These are phyloP conservation scores for Metschnikowia colocasiae DNA, from an alignment of 805 yeast genomes.

Conservation along the genomic window DNA sequence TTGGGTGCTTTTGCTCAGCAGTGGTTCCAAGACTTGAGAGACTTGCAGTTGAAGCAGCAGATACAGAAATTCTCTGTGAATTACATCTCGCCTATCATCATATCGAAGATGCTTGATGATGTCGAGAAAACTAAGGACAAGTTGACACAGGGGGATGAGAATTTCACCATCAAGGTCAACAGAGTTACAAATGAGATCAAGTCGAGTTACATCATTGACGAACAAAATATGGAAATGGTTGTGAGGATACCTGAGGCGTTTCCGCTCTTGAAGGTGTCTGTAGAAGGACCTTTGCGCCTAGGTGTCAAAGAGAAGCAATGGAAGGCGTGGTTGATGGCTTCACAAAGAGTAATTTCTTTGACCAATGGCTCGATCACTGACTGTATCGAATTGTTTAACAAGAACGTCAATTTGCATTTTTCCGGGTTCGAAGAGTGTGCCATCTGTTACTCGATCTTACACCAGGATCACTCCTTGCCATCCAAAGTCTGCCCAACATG, in stretches of 20 bases:
- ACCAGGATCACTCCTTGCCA: constrained; percentile 88
- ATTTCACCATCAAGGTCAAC: constrained; percentile 59
- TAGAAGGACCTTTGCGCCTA: constrained; percentile 72
- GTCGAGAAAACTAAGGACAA: constrained; percentile 42
- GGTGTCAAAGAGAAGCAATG: constrained; percentile 92
- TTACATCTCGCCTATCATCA: constrained; percentile 61
- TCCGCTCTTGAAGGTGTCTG: constrained; percentile 73
- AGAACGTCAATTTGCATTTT: constrained; percentile 78
- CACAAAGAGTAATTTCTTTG: constrained; percentile 74
- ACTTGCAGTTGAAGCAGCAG: constrained; percentile 55
- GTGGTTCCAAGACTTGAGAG: constrained; percentile 72
- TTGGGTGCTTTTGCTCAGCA: constrained; percentile 56
- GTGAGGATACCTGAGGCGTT: constrained; percentile 69
- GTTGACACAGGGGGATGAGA: constrained; percentile 34
- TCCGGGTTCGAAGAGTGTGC: constrained; percentile 97
- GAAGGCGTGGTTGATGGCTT: constrained; percentile 92
- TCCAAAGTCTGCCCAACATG: constrained; percentile 86
- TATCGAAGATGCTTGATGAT: constrained; percentile 52
- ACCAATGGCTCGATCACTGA: constrained; percentile 70
- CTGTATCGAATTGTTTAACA: constrained; percentile 63
- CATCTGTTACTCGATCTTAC: constrained; percentile 88
- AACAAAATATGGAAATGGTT: constrained; percentile 76
- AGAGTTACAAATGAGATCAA: constrained; percentile 62
- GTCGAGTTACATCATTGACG: constrained; percentile 76
- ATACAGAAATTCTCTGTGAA: constrained; percentile 62